phyloP scores from a whole-genome alignment of 2,329 filamentous ascomycete genomes.

The Penicillium italicum region DNA sequence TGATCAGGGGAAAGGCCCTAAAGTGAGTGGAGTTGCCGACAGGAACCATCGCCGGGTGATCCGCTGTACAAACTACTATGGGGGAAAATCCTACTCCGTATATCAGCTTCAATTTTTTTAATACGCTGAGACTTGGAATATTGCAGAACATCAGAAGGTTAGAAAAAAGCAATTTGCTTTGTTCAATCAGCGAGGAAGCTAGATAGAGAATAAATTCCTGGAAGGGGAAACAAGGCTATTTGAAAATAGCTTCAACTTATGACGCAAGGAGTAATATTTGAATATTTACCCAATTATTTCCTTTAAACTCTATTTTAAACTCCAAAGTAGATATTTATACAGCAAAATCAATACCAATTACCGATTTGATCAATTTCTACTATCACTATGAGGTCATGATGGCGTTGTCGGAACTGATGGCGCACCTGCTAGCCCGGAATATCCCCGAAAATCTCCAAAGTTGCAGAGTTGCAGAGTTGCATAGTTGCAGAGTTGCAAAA shows the following conservation, averaged over 20 bases:
- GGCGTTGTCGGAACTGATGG: conserved; percentile 12
- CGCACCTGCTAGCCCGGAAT: neutral
- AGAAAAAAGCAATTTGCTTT: neutral
- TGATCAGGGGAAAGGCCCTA: conserved; percentile 5
- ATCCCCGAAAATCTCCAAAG: neutral
- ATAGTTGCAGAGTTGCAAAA: neutral
- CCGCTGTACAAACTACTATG: conserved; percentile 4
- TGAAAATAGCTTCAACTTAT: conserved; percentile 1
- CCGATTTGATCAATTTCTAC: neutral
- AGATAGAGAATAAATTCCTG: too few relatives aligned
- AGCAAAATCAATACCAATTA: neutral
- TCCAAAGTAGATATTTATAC: neutral
- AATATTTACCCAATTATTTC: conserved; percentile 1
- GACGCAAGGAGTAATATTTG: conserved; percentile 4
- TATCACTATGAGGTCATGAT: conserved; percentile 20
- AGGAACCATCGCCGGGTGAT: conserved; percentile 6
- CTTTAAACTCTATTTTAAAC: neutral
- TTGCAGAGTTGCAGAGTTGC: neutral
- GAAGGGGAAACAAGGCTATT: neutral
- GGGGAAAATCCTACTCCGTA: neutral
- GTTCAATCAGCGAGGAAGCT: neutral
- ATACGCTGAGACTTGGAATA: neutral
- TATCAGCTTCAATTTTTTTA: neutral
- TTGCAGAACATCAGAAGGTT: neutral
- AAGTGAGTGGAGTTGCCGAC: conserved; percentile 1